phyloP scores from a whole-genome alignment of 108 stramenopile genomes.

The Cyclotella kingstonii region DNA sequence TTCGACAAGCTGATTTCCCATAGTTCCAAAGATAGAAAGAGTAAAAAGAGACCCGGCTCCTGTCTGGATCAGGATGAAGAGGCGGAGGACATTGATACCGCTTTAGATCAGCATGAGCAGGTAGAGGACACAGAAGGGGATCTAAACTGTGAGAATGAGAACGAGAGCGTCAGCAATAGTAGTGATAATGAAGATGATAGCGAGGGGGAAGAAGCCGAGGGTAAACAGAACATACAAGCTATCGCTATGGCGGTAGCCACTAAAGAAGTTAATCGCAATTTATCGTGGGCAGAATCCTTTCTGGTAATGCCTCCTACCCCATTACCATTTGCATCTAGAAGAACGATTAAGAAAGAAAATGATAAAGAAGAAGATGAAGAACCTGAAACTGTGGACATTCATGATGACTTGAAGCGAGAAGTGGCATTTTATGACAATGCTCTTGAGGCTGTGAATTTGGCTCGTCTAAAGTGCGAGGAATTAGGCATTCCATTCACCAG shows the following conservation, averaged over 20 bases:
- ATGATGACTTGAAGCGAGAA: conserved; percentile 97
- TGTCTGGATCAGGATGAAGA: no score
- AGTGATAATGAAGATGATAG: conserved; percentile 26
- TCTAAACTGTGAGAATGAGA: no score
- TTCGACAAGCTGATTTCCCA: conserved; percentile 30
- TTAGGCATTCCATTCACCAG: conserved; percentile 75
- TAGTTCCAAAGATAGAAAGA: not conserved
- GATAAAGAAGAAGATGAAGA: conserved; percentile 36
- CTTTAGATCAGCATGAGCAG: no score
- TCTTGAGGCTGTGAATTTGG: conserved; percentile 82
- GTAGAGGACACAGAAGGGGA: conserved; percentile 1
- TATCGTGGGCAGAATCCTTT: conserved; percentile 83
- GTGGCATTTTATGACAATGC: conserved; percentile 95
- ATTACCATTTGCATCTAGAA: conserved; percentile 54
- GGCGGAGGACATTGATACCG: no score
- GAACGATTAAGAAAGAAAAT: not conserved
- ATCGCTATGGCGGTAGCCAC: conserved; percentile 20
- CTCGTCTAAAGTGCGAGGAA: conserved; percentile 57
- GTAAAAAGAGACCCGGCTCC: not conserved
- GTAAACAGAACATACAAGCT: conserved; percentile 5
- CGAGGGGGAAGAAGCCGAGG: conserved; percentile 11
- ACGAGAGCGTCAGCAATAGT: no score
- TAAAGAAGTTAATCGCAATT: conserved; percentile 13
- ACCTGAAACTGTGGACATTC: conserved; percentile 65
- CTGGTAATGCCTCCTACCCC: conserved; percentile 61